These are phyloP conservation scores for Babesia gibsoni DNA, from an alignment of 169 alveolate species.

Conservation along the genomic window DNA sequence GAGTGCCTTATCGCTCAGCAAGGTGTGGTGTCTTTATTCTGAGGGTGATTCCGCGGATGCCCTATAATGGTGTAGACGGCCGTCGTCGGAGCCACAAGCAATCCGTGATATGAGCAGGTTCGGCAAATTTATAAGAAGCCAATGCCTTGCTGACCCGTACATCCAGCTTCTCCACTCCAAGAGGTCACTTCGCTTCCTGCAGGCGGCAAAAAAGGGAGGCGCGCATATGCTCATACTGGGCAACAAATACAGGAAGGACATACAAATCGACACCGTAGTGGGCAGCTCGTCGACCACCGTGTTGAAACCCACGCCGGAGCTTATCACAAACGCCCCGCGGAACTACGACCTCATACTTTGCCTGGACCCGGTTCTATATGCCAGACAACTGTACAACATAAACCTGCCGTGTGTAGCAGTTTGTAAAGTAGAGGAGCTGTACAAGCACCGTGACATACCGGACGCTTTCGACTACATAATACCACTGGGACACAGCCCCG, in stretches of 20 bases:
- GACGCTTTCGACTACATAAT: constrained; percentile 73
- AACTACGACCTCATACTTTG: constrained; percentile 68
- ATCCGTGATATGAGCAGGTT: constrained; percentile 29
- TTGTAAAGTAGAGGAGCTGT: constrained; percentile 61
- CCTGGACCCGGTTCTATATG: constrained; percentile 70
- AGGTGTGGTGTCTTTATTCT: too few relatives aligned
- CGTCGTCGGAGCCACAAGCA: not conserved
- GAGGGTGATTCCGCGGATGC: constrained; percentile 9
- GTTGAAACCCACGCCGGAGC: constrained; percentile 49
- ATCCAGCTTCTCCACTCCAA: constrained; percentile 68
- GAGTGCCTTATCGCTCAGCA: too few relatives aligned
- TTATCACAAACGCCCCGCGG: constrained; percentile 61
- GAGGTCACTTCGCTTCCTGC: constrained; percentile 66
- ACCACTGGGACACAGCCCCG: constrained; percentile 57
- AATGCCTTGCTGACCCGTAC: constrained; percentile 71
- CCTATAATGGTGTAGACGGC: constrained; percentile 11
- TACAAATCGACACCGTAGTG: constrained; percentile 44
- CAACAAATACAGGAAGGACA: constrained; percentile 47
- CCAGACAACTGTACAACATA: constrained; percentile 62
- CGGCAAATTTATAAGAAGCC: constrained; percentile 66
- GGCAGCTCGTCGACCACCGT: constrained; percentile 6
- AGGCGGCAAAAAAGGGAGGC: constrained; percentile 60
- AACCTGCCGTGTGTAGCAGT: constrained; percentile 71
- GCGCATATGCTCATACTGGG: constrained; percentile 70
- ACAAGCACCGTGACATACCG: constrained; percentile 60